phyloP scores from a whole-genome alignment of 2,329 filamentous ascomycete genomes.

The Botryotinia globosa region DNA sequence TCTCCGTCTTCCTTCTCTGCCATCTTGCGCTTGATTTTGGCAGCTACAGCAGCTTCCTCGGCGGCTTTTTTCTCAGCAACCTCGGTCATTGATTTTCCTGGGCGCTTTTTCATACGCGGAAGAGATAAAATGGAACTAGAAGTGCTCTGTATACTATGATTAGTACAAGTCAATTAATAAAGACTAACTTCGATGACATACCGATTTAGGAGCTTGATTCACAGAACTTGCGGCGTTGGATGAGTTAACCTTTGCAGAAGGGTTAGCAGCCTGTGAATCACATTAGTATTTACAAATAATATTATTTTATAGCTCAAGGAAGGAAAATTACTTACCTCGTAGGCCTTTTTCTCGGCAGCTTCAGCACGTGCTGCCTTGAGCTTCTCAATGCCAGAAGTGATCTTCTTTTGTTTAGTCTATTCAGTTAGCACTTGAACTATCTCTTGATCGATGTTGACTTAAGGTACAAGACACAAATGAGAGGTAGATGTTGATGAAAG shows the following conservation, averaged over 20 bases:
- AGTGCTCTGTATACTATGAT: not conserved
- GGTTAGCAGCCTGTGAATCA: not conserved
- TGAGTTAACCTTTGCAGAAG: not conserved
- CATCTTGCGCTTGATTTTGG: not conserved
- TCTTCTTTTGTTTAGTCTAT: not conserved
- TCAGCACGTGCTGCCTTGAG: not conserved
- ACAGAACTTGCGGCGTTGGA: not conserved
- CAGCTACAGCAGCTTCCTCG: not conserved
- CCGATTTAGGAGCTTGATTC: not conserved
- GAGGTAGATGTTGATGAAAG: not conserved
- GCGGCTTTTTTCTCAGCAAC: not conserved
- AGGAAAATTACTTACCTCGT: not conserved
- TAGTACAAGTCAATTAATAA: not conserved
- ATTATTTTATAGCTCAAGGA: not conserved
- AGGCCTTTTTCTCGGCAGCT: not conserved
- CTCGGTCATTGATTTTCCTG: not conserved
- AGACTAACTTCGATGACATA: not conserved
- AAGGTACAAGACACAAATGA: too few species aligned
- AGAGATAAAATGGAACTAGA: not conserved
- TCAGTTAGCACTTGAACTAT: not conserved
- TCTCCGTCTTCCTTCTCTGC: not conserved
- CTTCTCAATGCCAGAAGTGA: not conserved
- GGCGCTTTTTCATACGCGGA: not conserved
- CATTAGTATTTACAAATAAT: not conserved
- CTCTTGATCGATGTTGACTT: not conserved